Conservation (phyloP, 345 rosid species). For the Corymbia maculata region DNA sequence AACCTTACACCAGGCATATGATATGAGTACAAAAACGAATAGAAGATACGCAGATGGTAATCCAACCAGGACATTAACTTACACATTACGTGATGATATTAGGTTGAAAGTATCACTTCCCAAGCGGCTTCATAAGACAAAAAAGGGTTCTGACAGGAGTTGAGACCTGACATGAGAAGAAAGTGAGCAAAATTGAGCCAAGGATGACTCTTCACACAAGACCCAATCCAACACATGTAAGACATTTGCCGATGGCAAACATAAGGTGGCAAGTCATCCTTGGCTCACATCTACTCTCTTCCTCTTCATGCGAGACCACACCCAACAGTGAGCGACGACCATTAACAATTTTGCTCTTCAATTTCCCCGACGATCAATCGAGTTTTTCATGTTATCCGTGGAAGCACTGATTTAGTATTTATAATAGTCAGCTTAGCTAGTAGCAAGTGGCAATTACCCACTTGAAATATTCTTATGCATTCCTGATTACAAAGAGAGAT, state of each 20-base stretch:
- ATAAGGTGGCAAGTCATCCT: slow-evolving; percentile 32
- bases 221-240: neutral
- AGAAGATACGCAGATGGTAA: neutral
- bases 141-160: neutral
- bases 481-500: neutral
- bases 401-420: neutral
- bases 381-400: neutral
- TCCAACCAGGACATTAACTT: neutral
- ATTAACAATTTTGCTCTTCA: neutral
- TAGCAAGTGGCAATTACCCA: neutral
- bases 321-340: neutral
- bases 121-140: neutral
- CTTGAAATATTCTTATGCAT: neutral
- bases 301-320: slow-evolving; percentile 8
- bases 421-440: neutral
- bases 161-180: neutral
- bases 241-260: neutral
- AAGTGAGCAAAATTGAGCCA: slow-evolving; percentile 6
- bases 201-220: neutral
- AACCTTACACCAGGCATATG: neutral
- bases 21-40: neutral
- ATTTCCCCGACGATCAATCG: neutral
- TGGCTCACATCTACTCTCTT: slow-evolving; percentile 25
- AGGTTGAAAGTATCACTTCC: neutral
- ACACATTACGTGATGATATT: neutral